Percentiles rank a stretch among this genome's conserved stretches.
Evolutionary conservation across 2,329 filamentous ascomycete species (phyloP).

Genomic region (Hypoxylon sp.): DNA sequence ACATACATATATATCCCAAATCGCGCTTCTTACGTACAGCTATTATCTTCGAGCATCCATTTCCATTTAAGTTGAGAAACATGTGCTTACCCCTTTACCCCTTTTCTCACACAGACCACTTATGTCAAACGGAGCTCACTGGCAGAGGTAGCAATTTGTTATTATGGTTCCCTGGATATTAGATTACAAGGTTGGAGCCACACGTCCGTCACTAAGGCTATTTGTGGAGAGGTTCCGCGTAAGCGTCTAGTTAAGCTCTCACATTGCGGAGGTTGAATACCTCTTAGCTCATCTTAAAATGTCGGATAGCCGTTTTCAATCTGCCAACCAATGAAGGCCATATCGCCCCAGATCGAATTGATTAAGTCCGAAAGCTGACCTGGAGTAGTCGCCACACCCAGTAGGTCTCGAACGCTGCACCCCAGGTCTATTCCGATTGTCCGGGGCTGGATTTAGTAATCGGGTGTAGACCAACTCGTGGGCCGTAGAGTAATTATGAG

Average conservation of each 20-base stretch:
- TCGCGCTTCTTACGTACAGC: too few relatives aligned
- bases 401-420: slow-evolving; percentile 39
- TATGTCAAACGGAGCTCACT: background rate
- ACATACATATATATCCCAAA: too few relatives aligned
- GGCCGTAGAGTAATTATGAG: slow-evolving; percentile 6
- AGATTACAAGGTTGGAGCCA: background rate
- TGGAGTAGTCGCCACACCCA: slow-evolving; percentile 5
- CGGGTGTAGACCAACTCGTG: slow-evolving; percentile 20
- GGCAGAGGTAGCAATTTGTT: background rate
- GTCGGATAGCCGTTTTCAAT: background rate
- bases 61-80: background rate
- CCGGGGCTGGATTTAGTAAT: slow-evolving; percentile 41
- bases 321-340: slow-evolving; percentile 1
- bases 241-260: background rate
- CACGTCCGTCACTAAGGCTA: background rate
- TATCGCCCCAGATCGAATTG: slow-evolving; percentile 1
- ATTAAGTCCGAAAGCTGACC: background rate
- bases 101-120: background rate
- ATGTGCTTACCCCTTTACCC: background rate
- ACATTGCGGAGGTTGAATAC: background rate
- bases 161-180: background rate
- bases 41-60: too few relatives aligned
- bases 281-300: background rate
- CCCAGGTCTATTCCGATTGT: slow-evolving; percentile 46
- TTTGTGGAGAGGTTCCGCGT: background rate